A percentile compares a stretch with the other conserved stretches of the same genome.
Evolutionary conservation across 225 moss, liverwort and hornwort species (phyloP).

Genomic region (Sphagnum tenellum): DNA sequence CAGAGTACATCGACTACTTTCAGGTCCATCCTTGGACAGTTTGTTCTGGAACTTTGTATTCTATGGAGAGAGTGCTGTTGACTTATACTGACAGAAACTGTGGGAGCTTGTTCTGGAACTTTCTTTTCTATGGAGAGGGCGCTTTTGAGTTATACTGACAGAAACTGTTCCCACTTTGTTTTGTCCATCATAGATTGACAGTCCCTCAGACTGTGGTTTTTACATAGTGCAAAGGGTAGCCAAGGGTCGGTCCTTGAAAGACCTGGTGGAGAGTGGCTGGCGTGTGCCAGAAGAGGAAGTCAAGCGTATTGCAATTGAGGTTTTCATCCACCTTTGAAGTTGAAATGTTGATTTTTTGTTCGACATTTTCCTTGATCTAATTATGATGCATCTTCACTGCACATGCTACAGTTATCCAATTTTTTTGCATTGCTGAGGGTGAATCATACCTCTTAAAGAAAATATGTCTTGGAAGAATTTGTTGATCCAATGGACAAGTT

Average conservation of each 20-base stretch:
- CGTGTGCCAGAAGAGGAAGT: slow-evolving; percentile 79
- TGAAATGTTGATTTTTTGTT: neutral
- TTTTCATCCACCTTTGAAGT: slow-evolving; percentile 10
- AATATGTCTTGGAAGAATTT: neutral
- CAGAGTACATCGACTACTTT: slow-evolving; percentile 89
- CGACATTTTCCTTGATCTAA: too few relatives aligned
- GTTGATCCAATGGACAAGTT: neutral
- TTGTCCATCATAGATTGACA: slow-evolving; percentile 38
- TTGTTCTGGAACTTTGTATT: too few relatives aligned
- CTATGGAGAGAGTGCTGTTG: too few relatives aligned
- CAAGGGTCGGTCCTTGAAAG: slow-evolving; percentile 62
- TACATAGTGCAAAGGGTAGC: slow-evolving; percentile 89
- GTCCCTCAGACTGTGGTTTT: slow-evolving; percentile 59
- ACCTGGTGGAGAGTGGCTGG: slow-evolving; percentile 57
- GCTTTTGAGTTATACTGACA: too few relatives aligned
- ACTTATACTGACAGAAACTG: too few relatives aligned
- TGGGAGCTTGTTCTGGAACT: too few relatives aligned
- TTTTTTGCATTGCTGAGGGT: too few relatives aligned
- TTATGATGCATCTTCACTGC: too few relatives aligned
- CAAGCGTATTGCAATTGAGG: slow-evolving; percentile 61
- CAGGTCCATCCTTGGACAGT: slow-evolving; percentile 33
- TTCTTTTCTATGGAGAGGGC: too few relatives aligned
- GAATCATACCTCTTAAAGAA: too few relatives aligned
- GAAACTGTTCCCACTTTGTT: too few relatives aligned
- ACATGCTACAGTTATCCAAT: too few relatives aligned